Evolutionary conservation across 352 stramenopile species (phyloP).

Genomic region (Elongisporangium anandrum): DNA sequence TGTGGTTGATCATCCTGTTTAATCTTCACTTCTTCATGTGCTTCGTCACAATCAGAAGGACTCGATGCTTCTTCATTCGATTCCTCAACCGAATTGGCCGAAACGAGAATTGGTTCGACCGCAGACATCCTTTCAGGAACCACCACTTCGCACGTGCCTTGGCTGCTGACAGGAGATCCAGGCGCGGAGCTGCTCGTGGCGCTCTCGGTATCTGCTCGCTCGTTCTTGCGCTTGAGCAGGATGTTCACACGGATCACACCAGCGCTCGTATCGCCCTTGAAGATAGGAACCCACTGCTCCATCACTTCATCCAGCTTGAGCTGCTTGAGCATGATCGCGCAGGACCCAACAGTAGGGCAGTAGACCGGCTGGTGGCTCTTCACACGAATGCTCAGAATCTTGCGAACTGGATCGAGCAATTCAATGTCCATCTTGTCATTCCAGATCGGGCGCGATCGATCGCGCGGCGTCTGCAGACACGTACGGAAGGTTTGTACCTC

Average conservation of each 20-base stretch:
- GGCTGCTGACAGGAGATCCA: background rate
- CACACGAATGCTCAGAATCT: slow-evolving; percentile 2
- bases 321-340: background rate
- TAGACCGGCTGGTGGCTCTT: slow-evolving; percentile 2
- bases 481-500: background rate
- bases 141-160: background rate
- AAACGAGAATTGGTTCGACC: background rate
- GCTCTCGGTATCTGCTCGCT: background rate
- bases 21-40: background rate
- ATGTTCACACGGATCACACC: background rate
- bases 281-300: background rate
- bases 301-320: background rate
- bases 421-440: background rate
- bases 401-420: background rate
- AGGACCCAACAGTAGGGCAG: background rate
- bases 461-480: background rate
- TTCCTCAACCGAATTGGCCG: background rate
- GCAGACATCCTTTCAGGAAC: too few relatives aligned
- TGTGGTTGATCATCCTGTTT: too few relatives aligned
- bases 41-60: background rate
- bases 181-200: background rate
- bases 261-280: background rate
- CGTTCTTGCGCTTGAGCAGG: background rate
- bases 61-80: background rate
- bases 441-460: background rate